phyloP scores from a whole-genome alignment of 352 stramenopile genomes.

The Globisporangium mamillatum region DNA sequence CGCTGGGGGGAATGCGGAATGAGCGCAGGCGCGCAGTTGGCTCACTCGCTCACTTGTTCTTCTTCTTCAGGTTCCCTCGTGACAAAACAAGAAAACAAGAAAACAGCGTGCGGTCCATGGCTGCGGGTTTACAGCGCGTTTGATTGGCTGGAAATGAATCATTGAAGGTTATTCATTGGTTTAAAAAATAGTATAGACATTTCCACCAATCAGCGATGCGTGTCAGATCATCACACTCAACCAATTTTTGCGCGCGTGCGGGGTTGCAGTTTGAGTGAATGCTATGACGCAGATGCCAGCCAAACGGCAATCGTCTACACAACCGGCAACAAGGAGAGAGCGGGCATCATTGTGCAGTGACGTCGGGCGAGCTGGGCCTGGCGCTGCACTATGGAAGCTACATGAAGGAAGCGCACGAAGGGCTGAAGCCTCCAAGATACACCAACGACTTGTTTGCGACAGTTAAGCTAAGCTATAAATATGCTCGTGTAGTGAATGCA shows the following conservation, averaged over 20 bases:
- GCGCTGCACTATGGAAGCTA: background rate
- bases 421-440: background rate
- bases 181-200: background rate
- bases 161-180: background rate
- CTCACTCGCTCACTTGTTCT: background rate
- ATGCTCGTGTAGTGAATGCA: background rate
- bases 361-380: too few relatives aligned
- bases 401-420: background rate
- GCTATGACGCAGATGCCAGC: background rate
- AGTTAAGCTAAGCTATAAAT: background rate
- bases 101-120: background rate
- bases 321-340: background rate
- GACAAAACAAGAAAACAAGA: background rate
- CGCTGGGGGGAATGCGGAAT: slow-evolving; percentile 6
- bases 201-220: slow-evolving; percentile 3
- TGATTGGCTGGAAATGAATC: background rate
- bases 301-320: background rate
- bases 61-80: background rate
- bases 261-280: background rate
- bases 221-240: background rate
- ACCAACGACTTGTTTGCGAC: background rate
- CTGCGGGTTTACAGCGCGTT: background rate
- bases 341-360: background rate
- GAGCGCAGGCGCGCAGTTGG: background rate
- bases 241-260: background rate